These are phyloP conservation scores for Kodamaea laetipori DNA, from an alignment of 805 yeast genomes.

Conservation along the genomic window DNA sequence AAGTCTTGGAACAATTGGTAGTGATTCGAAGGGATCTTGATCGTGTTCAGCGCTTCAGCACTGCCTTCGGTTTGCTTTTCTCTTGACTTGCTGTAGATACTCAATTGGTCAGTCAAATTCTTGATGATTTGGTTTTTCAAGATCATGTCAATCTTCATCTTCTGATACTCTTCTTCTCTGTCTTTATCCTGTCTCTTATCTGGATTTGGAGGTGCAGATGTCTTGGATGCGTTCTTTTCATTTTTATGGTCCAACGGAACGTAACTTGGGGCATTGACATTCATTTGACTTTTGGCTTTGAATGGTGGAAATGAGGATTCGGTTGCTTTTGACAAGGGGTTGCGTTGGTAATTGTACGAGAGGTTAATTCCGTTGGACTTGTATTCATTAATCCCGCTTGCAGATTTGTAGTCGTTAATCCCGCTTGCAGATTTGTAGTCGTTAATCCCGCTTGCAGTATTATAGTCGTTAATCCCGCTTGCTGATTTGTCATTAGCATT, in stretches of 20 bases:
- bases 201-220: constrained; percentile 11
- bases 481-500: too few relatives aligned
- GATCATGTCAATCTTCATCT: constrained; percentile 51
- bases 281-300: constrained; percentile 18
- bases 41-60: constrained; percentile 11
- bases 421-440: too few relatives aligned
- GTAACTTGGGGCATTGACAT: constrained; percentile 35
- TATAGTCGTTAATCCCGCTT: too few relatives aligned
- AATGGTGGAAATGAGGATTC: background rate
- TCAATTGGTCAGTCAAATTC: constrained; percentile 38
- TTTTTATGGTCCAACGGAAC: constrained; percentile 20
- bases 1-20: constrained; percentile 52
- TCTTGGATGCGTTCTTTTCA: background rate
- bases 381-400: too few relatives aligned
- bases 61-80: constrained; percentile 1
- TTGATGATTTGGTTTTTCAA: constrained; percentile 52
- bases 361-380: background rate
- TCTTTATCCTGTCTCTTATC: constrained; percentile 28
- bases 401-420: too few relatives aligned
- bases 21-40: constrained; percentile 45
- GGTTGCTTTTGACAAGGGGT: background rate
- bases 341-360: background rate
- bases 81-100: constrained; percentile 19
- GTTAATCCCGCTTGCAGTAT: too few relatives aligned
- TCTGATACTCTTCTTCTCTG: constrained; percentile 21